phyloP scores from a whole-genome alignment of 75 land plant species.

The Selaginella moellendorffii region DNA sequence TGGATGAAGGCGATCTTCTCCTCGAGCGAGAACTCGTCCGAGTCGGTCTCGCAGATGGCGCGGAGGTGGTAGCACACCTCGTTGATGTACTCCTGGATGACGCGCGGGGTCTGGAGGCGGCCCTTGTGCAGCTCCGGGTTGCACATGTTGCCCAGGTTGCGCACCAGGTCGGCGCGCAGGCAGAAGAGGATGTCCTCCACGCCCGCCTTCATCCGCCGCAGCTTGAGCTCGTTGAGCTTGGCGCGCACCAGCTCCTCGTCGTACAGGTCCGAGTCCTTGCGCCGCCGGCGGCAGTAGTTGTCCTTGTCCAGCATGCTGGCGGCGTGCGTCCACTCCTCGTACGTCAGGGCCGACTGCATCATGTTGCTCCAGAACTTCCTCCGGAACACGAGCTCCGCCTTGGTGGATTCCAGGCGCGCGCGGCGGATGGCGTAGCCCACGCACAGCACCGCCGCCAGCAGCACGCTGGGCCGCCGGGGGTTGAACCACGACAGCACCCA shows the following conservation, averaged over 20 bases:
- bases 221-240: slow-evolving; percentile 75
- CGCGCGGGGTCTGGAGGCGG: slow-evolving; percentile 69
- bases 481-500: slow-evolving; percentile 46
- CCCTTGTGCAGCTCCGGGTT: slow-evolving; percentile 91
- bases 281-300: slow-evolving; percentile 22
- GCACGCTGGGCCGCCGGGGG: slow-evolving; percentile 61
- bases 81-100: slow-evolving; percentile 94
- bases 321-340: slow-evolving; percentile 95
- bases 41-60: slow-evolving; percentile 82
- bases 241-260: slow-evolving; percentile 88
- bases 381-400: slow-evolving; percentile 68
- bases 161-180: slow-evolving; percentile 74
- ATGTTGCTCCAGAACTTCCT: slow-evolving; percentile 84
- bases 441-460: slow-evolving; percentile 42
- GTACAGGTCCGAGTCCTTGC: slow-evolving; percentile 67
- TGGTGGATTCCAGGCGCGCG: slow-evolving; percentile 35
- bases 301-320: slow-evolving; percentile 90
- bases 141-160: slow-evolving; percentile 97
- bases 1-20: slow-evolving; percentile 96
- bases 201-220: slow-evolving; percentile 57
- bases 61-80: slow-evolving; percentile 86
- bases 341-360: slow-evolving; percentile 80
- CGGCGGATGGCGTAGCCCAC: slow-evolving; percentile 48
- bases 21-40: slow-evolving; percentile 54
- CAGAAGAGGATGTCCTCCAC: slow-evolving; percentile 85